Conservation (phyloP, 495 filamentous ascomycete genomes). For the Podospora pseudocomata region DNA sequence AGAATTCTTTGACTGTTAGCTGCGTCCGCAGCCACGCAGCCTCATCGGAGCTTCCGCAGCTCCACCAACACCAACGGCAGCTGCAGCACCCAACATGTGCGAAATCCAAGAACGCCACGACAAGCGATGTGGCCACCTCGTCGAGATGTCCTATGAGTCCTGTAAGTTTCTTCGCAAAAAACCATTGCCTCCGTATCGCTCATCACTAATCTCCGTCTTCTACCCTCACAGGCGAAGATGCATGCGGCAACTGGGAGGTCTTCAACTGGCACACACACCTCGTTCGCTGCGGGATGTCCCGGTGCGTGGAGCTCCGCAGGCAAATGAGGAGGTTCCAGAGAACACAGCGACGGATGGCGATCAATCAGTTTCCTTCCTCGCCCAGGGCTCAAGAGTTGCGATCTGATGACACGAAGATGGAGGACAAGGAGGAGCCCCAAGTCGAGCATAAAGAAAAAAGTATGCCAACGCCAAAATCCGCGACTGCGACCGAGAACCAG, state of each 20-base stretch:
- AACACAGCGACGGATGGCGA: neutral
- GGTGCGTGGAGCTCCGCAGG: neutral
- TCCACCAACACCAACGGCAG: neutral
- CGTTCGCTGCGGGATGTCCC: neutral
- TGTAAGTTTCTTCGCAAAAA: neutral
- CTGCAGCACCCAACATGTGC: neutral
- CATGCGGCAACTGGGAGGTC: neutral
- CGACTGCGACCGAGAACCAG: neutral
- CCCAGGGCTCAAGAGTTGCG: neutral
- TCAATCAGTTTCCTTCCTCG: neutral
- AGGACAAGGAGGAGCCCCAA: neutral
- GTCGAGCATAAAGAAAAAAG: neutral
- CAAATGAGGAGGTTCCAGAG: neutral
- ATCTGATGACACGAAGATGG: neutral
- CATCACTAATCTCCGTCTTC: neutral
- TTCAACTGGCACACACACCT: neutral
- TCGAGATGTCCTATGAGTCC: neutral
- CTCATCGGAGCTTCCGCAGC: neutral
- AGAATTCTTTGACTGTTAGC: too few relatives aligned
- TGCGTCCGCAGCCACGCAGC: neutral
- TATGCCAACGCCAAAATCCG: neutral
- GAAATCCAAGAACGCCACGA: neutral
- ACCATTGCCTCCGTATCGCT: neutral
- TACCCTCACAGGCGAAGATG: neutral
- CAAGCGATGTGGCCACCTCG: neutral